These are phyloP conservation scores for Kwoniella shandongensis DNA, from an alignment of 768 basidiomycete genomes.

Conservation along the genomic window DNA sequence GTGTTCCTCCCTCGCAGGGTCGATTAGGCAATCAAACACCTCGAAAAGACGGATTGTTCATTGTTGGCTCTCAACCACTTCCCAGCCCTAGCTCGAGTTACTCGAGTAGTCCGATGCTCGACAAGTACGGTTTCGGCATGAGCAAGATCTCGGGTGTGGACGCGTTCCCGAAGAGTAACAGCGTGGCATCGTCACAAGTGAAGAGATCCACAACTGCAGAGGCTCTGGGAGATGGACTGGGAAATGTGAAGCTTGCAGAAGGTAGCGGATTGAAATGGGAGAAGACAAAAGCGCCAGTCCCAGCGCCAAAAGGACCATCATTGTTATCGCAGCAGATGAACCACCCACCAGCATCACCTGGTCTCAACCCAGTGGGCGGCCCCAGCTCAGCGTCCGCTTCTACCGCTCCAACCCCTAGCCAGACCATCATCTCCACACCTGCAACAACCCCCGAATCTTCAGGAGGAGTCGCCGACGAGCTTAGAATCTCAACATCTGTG, in stretches of 20 bases:
- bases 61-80: conserved; percentile 89
- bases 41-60: conserved; percentile 72
- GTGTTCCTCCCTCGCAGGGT: conserved; percentile 84
- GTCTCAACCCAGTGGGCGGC: conserved; percentile 14
- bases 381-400: conserved; percentile 22
- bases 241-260: conserved; percentile 52
- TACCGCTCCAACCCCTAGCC: conserved; percentile 34
- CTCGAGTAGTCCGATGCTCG: conserved; percentile 72
- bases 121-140: conserved; percentile 91
- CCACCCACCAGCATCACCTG: conserved; percentile 32
- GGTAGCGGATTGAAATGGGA: conserved; percentile 47
- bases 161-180: conserved; percentile 19
- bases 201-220: conserved; percentile 59
- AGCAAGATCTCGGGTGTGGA: conserved; percentile 66
- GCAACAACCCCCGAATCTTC: conserved; percentile 43
- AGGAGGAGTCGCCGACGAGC: conserved; percentile 24
- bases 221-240: conserved; percentile 59
- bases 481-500: conserved; percentile 46
- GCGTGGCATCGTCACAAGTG: conserved; percentile 49
- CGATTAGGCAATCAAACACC: conserved; percentile 96
- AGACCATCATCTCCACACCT: conserved; percentile 40
- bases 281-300: conserved; percentile 40
- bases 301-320: conserved; percentile 61
- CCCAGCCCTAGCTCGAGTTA: conserved; percentile 70
- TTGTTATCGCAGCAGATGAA: conserved; percentile 68